These are phyloP conservation scores for Xylariaceae sp. DNA, from an alignment of 2,329 filamentous ascomycete genomes.

Conservation along the genomic window DNA sequence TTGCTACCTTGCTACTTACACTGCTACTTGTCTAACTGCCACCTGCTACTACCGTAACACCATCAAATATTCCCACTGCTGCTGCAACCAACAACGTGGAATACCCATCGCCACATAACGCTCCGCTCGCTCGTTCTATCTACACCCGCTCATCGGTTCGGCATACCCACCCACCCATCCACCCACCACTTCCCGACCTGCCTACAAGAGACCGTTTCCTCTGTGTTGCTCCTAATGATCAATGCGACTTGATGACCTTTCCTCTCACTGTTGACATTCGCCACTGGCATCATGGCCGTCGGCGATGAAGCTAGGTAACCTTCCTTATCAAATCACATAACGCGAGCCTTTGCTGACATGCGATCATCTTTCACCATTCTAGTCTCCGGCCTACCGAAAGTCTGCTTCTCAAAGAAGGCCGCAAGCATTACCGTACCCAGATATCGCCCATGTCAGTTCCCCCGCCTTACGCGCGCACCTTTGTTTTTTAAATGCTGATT, in stretches of 20 bases:
- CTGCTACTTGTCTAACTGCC: too few species aligned
- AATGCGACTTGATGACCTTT: slow-evolving; percentile 42
- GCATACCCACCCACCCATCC: background rate
- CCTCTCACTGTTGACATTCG: slow-evolving; percentile 31
- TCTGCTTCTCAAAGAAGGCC: slow-evolving; percentile 65
- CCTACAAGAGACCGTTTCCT: slow-evolving; percentile 1
- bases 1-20: too few species aligned
- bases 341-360: slow-evolving; percentile 14
- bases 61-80: too few species aligned
- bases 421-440: slow-evolving; percentile 71
- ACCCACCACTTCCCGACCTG: slow-evolving; percentile 19
- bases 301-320: slow-evolving; percentile 59
- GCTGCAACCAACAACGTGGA: too few species aligned
- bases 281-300: slow-evolving; percentile 48
- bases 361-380: slow-evolving; percentile 13
- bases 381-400: slow-evolving; percentile 72
- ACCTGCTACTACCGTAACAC: too few species aligned
- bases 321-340: background rate
- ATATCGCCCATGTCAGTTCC: slow-evolving; percentile 68
- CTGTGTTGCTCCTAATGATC: slow-evolving; percentile 30
- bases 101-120: too few species aligned
- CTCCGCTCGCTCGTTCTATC: too few species aligned
- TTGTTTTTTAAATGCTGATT: slow-evolving; percentile 15
- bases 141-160: background rate
- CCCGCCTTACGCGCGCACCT: slow-evolving; percentile 15